Conservation (phyloP, 2,329 filamentous ascomycete species). For the Acrocalymma vagum region DNA sequence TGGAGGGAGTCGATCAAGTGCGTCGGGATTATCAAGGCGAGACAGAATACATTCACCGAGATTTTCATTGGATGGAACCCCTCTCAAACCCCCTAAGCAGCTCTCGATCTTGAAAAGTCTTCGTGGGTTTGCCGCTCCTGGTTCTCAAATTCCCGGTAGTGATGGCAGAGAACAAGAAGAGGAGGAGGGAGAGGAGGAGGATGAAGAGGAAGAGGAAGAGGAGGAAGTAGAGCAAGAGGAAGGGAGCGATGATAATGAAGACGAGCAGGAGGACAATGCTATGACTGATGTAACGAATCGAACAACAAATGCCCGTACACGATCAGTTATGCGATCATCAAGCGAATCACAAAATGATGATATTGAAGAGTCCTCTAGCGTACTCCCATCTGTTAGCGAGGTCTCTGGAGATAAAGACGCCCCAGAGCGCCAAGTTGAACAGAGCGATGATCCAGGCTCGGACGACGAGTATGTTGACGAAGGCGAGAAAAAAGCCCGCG, state of each 20-base stretch:
- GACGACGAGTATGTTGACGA: constrained; percentile 63
- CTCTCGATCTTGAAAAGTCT: constrained; percentile 56
- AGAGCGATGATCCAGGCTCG: constrained; percentile 21
- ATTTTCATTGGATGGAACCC: constrained; percentile 37
- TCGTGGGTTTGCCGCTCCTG: constrained; percentile 64
- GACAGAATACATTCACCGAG: constrained; percentile 53
- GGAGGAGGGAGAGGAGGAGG: constrained; percentile 17
- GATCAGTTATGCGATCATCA: constrained; percentile 10
- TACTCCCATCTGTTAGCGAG: constrained; percentile 4
- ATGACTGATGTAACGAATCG: constrained; percentile 20
- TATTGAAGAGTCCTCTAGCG: constrained; percentile 22
- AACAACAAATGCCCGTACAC: constrained; percentile 25
- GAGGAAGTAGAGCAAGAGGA: constrained; percentile 29
- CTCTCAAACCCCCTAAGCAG: constrained; percentile 34
- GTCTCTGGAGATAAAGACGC: constrained; percentile 12
- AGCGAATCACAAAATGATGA: constrained; percentile 26
- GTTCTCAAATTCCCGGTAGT: constrained; percentile 50
- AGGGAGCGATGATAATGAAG: constrained; percentile 33
- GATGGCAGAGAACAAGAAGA: constrained; percentile 43
- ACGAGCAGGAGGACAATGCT: constrained; percentile 20
- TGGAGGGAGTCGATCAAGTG: constrained; percentile 58
- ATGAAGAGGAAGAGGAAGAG: constrained; percentile 28
- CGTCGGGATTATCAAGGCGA: no score
- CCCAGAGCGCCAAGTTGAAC: background rate
- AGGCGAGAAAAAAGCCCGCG: constrained; percentile 61